Evolutionary conservation across 495 filamentous ascomycete species (phyloP).

Genomic region (Hypoxylon intermedium): DNA sequence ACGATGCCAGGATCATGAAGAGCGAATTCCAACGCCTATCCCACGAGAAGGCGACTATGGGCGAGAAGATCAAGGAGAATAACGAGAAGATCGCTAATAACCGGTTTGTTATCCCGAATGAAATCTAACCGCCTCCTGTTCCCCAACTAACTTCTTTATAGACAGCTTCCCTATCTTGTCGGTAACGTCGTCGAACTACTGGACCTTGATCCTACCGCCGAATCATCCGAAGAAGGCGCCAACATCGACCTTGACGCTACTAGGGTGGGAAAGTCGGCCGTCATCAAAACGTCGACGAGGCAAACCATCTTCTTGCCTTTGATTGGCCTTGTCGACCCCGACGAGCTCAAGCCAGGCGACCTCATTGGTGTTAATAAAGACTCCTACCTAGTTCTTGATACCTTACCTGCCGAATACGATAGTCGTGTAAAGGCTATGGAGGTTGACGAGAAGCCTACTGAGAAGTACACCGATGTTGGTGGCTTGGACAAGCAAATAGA

Average conservation of each 20-base stretch:
- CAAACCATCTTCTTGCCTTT: conserved; percentile 99
- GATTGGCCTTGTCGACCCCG: conserved; percentile 94
- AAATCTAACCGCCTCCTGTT: background rate
- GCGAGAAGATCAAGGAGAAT: conserved; percentile 99
- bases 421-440: conserved; percentile 99
- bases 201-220: conserved; percentile 94
- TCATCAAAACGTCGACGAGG: conserved; percentile 99
- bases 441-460: conserved; percentile 98
- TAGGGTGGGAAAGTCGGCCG: conserved; percentile 94
- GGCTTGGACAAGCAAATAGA: conserved; percentile 99
- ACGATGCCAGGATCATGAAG: conserved; percentile 97
- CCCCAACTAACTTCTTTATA: conserved; percentile 47
- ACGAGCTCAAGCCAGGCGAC: conserved; percentile 91
- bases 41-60: conserved; percentile 93
- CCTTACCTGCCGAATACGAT: conserved; percentile 98
- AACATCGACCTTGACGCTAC: conserved; percentile 99
- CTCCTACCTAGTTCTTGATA: conserved; percentile 98
- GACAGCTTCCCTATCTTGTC: conserved; percentile 97
- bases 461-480: conserved; percentile 98
- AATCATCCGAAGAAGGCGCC: conserved; percentile 94
- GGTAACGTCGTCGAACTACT: conserved; percentile 97
- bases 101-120: conserved; percentile 63
- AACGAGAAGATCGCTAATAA: conserved; percentile 99
- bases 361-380: conserved; percentile 99
- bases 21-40: conserved; percentile 93